These are phyloP conservation scores for Smallanthus sonchifolius DNA, from an alignment of 129 eudicot genomes.

Conservation along the genomic window DNA sequence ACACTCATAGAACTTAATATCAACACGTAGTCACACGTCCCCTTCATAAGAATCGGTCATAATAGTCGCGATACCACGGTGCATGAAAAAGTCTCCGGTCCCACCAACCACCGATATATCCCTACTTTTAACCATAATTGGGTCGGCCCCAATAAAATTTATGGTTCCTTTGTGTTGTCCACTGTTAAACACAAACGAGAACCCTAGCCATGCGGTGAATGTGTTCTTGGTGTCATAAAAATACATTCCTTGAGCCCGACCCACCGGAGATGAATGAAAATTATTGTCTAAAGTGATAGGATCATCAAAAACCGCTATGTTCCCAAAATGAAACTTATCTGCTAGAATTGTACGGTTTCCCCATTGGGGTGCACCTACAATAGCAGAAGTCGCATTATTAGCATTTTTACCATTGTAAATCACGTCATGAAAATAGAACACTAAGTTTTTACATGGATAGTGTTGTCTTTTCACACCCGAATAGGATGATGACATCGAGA, in stretches of 20 bases:
- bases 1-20: constrained; percentile 62
- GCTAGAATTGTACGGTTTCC: constrained; percentile 54
- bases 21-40: constrained; percentile 42
- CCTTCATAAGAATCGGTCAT: constrained; percentile 40
- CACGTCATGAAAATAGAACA: constrained; percentile 61
- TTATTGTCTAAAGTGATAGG: constrained; percentile 48
- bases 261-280: constrained; percentile 39
- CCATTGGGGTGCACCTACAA: constrained; percentile 62
- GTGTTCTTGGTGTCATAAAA: constrained; percentile 43
- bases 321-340: constrained; percentile 46
- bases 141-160: constrained; percentile 51
- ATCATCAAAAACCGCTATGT: constrained; percentile 67
- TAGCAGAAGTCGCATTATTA: constrained; percentile 62
- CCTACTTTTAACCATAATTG: constrained; percentile 42
- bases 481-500: constrained; percentile 6
- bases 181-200: constrained; percentile 56
- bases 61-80: constrained; percentile 54
- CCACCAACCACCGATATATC: constrained; percentile 56
- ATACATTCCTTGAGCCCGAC: constrained; percentile 71
- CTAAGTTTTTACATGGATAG: constrained; percentile 50
- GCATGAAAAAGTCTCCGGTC: constrained; percentile 61
- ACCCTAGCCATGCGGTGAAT: constrained; percentile 55
- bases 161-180: constrained; percentile 46
- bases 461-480: constrained; percentile 3
- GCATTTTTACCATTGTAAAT: constrained; percentile 52